Percentiles rank a stretch among this genome's conserved stretches.
Conservation (phyloP, 2,329 filamentous ascomycete species). For the Cadophora sp. region DNA sequence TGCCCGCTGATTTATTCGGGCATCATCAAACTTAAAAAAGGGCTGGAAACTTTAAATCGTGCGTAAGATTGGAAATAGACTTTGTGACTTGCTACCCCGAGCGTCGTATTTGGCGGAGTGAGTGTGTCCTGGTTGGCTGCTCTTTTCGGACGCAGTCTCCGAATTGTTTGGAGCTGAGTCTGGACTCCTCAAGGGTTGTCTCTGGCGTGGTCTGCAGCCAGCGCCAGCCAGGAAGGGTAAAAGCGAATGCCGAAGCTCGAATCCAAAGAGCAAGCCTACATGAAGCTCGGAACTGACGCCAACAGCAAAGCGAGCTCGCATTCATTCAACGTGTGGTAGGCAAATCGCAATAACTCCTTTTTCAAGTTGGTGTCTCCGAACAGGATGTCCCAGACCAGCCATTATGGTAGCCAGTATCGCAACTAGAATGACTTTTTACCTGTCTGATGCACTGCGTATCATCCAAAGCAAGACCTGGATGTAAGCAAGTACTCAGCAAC, state of each 20-base stretch:
- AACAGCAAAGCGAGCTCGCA: background rate
- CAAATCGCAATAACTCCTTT: background rate
- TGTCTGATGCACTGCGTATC: no score
- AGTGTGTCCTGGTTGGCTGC: background rate
- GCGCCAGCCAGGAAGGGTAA: background rate
- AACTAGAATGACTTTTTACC: no score
- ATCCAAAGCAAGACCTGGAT: background rate
- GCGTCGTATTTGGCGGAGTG: background rate
- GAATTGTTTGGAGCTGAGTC: conserved; percentile 1
- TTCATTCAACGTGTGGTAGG: background rate
- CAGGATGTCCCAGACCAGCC: background rate
- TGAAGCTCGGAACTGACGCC: background rate
- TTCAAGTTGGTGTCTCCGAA: background rate
- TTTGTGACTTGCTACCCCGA: background rate
- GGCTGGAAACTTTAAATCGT: background rate
- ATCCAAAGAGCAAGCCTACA: background rate
- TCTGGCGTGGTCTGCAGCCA: background rate
- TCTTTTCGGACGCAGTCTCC: background rate
- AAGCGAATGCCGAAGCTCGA: background rate
- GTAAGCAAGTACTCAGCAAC: no score
- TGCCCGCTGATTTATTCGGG: background rate
- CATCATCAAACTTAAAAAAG: background rate
- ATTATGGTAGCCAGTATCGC: no score
- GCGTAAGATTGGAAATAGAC: conserved; percentile 5
- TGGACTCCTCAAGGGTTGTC: background rate